Conservation (phyloP, 75 land plant species). For the Cupressus sempervirens region DNA sequence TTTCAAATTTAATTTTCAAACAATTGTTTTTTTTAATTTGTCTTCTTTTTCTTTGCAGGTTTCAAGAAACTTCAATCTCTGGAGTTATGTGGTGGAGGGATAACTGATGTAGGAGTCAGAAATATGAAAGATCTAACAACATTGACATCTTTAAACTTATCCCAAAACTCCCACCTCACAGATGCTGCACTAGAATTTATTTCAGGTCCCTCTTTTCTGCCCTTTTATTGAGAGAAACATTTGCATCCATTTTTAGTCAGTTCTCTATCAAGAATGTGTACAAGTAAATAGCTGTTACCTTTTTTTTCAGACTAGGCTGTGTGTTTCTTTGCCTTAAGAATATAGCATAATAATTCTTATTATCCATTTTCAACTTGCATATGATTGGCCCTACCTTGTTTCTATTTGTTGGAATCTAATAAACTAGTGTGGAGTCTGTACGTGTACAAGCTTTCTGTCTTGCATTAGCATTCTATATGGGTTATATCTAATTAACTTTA, state of each 20-base stretch:
- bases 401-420: background rate
- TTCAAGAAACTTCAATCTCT: slow-evolving; percentile 89
- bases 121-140: slow-evolving; percentile 80
- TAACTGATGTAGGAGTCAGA: slow-evolving; percentile 94
- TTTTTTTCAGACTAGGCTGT: background rate
- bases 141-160: slow-evolving; percentile 74
- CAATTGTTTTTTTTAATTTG: background rate
- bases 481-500: background rate
- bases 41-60: slow-evolving; percentile 35
- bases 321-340: background rate
- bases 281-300: background rate
- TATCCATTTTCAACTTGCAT: background rate
- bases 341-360: background rate
- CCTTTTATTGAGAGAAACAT: background rate
- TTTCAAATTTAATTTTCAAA: background rate
- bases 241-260: background rate
- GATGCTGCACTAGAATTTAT: slow-evolving; percentile 75
- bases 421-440: background rate
- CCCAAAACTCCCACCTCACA: slow-evolving; percentile 80
- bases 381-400: background rate
- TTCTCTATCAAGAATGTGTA: background rate
- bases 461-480: background rate
- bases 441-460: background rate
- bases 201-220: slow-evolving; percentile 50
- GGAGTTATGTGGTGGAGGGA: slow-evolving; percentile 95